phyloP scores from a whole-genome alignment of 2,329 filamentous ascomycete species.

The Elsinoe arachidis region DNA sequence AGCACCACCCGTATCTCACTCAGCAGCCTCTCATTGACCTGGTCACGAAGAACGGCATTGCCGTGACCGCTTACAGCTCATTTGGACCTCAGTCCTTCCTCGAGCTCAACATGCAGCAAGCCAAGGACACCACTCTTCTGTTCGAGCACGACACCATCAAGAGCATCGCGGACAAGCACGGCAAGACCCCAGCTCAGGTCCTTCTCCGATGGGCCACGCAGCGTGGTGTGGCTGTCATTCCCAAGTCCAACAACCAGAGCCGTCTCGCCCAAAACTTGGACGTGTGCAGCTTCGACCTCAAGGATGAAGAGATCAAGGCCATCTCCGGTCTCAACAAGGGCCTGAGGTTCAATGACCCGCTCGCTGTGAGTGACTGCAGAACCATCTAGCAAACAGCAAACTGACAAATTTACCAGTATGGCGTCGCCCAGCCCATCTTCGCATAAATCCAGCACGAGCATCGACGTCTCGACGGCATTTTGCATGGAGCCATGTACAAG shows the following conservation, averaged over 20 bases:
- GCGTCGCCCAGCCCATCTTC: constrained; percentile 47
- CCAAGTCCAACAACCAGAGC: constrained; percentile 58
- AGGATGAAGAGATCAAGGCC: constrained; percentile 55
- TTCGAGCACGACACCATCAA: constrained; percentile 62
- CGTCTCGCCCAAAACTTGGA: constrained; percentile 58
- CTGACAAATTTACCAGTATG: constrained; percentile 31
- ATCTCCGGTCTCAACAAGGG: constrained; percentile 58
- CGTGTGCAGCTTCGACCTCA: constrained; percentile 57
- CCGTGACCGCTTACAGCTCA: constrained; percentile 73
- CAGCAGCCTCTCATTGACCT: constrained; percentile 63
- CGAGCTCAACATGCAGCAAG: constrained; percentile 64
- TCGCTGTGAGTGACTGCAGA: constrained; percentile 46
- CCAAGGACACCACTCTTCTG: constrained; percentile 56
- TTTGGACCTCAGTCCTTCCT: constrained; percentile 74
- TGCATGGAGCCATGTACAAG: background rate
- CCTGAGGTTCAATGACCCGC: constrained; percentile 69
- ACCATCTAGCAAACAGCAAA: background rate
- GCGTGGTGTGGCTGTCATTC: constrained; percentile 70
- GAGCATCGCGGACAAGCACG: constrained; percentile 57
- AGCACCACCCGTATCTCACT: constrained; percentile 83
- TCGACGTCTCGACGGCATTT: background rate
- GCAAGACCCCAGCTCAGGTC: constrained; percentile 69
- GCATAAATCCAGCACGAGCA: constrained; percentile 28
- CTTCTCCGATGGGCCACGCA: constrained; percentile 83
- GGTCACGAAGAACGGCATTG: constrained; percentile 60